Evolutionary conservation across 225 moss, liverwort and hornwort genomes (phyloP), one percentile per base, ranked within the genome.

Genomic region (Rhytidiadelphus loreus): DNA sequence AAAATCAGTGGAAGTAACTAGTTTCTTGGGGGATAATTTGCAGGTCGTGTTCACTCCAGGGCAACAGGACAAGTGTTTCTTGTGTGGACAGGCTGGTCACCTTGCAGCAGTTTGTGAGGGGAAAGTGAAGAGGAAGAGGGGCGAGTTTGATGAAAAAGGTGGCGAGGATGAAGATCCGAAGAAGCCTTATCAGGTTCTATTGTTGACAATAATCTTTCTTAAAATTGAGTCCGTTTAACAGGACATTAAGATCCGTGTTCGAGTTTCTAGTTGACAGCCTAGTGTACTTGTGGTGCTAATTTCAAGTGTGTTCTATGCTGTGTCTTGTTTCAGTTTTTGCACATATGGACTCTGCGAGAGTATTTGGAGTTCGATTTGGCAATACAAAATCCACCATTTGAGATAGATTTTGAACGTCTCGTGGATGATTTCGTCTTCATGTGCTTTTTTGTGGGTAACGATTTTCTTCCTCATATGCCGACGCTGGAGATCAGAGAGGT

Each of bases 381-480:
- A 11, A 90, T 99, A 57, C 95, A 90, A 17, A 94, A 95, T 92
- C 93, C 95, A 56, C 96, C 96, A 78, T 96, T 93, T 86, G 96
- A 96, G 88, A 91, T 99, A 64, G 99, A 99, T 56, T 99, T 97
- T 89, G 99, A 99, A 92, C 96, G 96, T 88, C 92, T 97, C 56
- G 95, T 99, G 79, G 99, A 99, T 78, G 99, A 99, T 87, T 99
- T 99, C 77, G 99, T 99, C 78, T 99, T 99, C 92, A 99, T 99
- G 99, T 99, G 97, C 84, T 99, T 99, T 90, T 99, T 99, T 83
- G 99, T 99, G 76, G 98, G 98, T 60, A 99, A 99, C 88, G 98
- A 99, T 90, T 99, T 99, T 89, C 95, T 99, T 58, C 99, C 99
- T 69, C 99, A 99, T 89, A 99, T 99, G 99, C 99, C 99, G 86